Percentiles rank a stretch among this genome's conserved stretches.
These are phyloP conservation scores for Venturiaceae sp. DNA, from an alignment of 2,329 filamentous ascomycete genomes.

Conservation along the genomic window DNA sequence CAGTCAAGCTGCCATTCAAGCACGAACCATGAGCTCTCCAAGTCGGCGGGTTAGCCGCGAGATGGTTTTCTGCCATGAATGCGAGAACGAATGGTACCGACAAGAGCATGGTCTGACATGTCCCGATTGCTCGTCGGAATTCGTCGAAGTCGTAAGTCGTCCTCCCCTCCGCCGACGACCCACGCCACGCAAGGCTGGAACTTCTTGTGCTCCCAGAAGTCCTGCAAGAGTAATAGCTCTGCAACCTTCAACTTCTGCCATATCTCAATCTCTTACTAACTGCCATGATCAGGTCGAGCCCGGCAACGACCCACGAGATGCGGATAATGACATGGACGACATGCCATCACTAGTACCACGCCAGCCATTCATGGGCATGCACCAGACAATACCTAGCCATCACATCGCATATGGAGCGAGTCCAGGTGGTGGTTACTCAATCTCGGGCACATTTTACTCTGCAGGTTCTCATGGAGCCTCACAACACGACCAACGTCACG, in stretches of 20 bases:
- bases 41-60: conserved; percentile 37
- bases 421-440: neutral
- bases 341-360: no score
- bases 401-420: conserved; percentile 3
- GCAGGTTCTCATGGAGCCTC: neutral
- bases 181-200: neutral
- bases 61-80: conserved; percentile 79
- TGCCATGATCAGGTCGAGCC: neutral
- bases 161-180: no score
- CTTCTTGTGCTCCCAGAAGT: neutral
- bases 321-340: no score
- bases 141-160: conserved; percentile 80
- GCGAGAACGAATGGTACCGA: conserved; percentile 70
- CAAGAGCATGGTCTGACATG: conserved; percentile 62
- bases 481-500: neutral
- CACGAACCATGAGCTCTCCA: neutral
- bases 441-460: neutral
- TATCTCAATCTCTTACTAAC: neutral
- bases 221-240: neutral
- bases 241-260: neutral
- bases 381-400: conserved; percentile 6
- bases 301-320: conserved; percentile 1
- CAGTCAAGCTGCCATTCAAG: no score
- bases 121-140: conserved; percentile 66
- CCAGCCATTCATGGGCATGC: neutral